Percentiles rank a stretch among this genome's conserved stretches.
phyloP scores from a whole-genome alignment of 768 basidiomycete genomes.

The Suillus decipiens region DNA sequence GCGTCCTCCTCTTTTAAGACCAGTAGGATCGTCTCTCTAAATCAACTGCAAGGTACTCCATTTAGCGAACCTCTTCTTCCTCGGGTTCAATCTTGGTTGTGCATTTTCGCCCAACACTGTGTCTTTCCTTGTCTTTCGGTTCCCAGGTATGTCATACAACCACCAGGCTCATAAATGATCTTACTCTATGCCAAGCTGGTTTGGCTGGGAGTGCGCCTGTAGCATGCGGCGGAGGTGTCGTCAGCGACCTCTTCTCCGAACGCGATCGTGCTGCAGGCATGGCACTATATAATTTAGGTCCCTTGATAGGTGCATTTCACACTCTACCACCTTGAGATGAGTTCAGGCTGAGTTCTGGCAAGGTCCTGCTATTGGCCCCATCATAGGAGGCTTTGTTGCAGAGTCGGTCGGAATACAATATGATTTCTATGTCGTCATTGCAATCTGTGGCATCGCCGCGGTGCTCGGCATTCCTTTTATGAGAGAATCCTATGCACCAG shows the following conservation, averaged over 20 bases:
- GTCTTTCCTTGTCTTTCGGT: slow-evolving; percentile 63
- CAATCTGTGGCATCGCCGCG: background rate
- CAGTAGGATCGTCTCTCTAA: background rate
- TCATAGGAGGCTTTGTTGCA: background rate
- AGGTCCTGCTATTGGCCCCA: slow-evolving; percentile 46
- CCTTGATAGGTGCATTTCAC: slow-evolving; percentile 49
- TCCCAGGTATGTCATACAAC: slow-evolving; percentile 49
- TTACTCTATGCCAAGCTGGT: slow-evolving; percentile 46
- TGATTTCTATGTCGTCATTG: background rate
- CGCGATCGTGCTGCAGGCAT: slow-evolving; percentile 65
- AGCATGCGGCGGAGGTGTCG: slow-evolving; percentile 60
- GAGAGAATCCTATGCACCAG: slow-evolving; percentile 74
- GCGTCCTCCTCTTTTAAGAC: background rate
- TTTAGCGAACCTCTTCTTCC: slow-evolving; percentile 19
- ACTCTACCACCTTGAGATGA: background rate
- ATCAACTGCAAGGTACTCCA: slow-evolving; percentile 50
- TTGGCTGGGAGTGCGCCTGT: slow-evolving; percentile 65
- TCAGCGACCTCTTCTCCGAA: slow-evolving; percentile 58
- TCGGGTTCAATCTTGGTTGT: slow-evolving; percentile 34
- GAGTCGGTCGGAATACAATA: background rate
- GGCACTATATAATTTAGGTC: slow-evolving; percentile 66
- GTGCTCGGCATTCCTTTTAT: slow-evolving; percentile 48
- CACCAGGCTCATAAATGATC: background rate
- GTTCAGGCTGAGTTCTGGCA: slow-evolving; percentile 31
- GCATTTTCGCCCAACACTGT: slow-evolving; percentile 61